Percentiles rank a stretch among this genome's conserved stretches.
These are phyloP conservation scores for Fusarium transvaalense DNA, from an alignment of 2,329 filamentous ascomycete genomes.

Conservation along the genomic window DNA sequence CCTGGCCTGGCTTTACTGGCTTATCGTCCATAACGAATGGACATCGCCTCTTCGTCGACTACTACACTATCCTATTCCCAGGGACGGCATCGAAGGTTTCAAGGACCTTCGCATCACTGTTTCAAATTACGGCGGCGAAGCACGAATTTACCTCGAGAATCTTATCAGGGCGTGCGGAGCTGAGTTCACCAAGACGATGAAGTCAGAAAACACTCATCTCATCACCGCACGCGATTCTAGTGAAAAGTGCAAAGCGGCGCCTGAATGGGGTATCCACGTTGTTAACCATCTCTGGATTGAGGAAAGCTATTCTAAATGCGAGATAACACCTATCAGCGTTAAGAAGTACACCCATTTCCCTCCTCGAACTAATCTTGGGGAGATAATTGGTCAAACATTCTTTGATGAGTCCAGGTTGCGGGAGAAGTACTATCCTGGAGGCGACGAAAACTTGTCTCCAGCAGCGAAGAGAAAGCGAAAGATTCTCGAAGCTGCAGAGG, in stretches of 20 bases:
- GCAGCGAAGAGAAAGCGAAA: slow-evolving; percentile 63
- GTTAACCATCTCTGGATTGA: slow-evolving; percentile 98
- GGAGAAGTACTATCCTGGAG: slow-evolving; percentile 77
- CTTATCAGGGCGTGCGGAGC: slow-evolving; percentile 86
- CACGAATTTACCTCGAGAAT: slow-evolving; percentile 92
- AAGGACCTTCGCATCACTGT: slow-evolving; percentile 82
- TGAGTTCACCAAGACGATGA: slow-evolving; percentile 94
- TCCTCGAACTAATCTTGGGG: slow-evolving; percentile 87
- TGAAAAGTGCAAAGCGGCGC: slow-evolving; percentile 92
- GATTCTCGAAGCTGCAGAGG: slow-evolving; percentile 63
- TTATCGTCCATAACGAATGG: slow-evolving; percentile 91
- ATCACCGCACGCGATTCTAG: slow-evolving; percentile 90
- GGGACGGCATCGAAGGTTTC: slow-evolving; percentile 83
- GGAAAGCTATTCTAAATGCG: slow-evolving; percentile 93
- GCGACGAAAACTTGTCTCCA: slow-evolving; percentile 59
- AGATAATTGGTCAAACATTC: slow-evolving; percentile 90
- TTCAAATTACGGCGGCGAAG: slow-evolving; percentile 96
- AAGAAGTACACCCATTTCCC: slow-evolving; percentile 89
- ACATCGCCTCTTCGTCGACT: slow-evolving; percentile 85
- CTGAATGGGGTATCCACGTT: slow-evolving; percentile 91
- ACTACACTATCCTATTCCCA: slow-evolving; percentile 89
- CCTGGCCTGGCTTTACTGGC: slow-evolving; percentile 90
- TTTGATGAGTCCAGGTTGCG: slow-evolving; percentile 74
- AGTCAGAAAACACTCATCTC: slow-evolving; percentile 93
- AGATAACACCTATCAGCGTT: slow-evolving; percentile 77